Evolutionary conservation across 768 basidiomycete genomes (phyloP).

Genomic region (Russula griseocarnosa): DNA sequence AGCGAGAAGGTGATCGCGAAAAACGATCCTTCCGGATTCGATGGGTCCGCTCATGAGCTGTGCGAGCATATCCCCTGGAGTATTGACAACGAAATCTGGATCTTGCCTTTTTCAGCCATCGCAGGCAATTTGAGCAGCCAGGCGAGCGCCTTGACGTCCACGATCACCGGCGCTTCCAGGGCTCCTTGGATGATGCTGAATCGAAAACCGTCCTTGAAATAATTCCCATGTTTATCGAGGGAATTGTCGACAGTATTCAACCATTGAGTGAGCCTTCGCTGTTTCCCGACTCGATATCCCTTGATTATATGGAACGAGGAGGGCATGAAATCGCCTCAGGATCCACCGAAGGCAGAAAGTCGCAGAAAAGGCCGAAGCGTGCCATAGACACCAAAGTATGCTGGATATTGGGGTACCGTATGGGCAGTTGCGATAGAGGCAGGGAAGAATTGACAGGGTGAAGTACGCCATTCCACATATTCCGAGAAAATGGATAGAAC

Average conservation of each 20-base stretch:
- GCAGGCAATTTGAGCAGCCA: conserved; percentile 14
- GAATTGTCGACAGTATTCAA: not conserved
- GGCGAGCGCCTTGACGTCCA: conserved; percentile 8
- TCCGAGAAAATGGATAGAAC: conserved; percentile 8
- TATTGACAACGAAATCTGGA: conserved; percentile 5
- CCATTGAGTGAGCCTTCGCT: conserved; percentile 9
- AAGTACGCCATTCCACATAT: conserved; percentile 19
- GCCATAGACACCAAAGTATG: conserved; percentile 7
- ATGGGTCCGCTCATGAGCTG: conserved; percentile 11
- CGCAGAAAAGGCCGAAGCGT: not conserved
- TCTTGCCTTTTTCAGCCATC: conserved; percentile 9
- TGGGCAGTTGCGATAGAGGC: conserved; percentile 23
- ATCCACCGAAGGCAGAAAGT: conserved; percentile 5
- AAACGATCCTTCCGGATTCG: not conserved
- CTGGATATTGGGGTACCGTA: conserved; percentile 28
- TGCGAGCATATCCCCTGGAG: not conserved
- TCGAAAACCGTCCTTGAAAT: conserved; percentile 11
- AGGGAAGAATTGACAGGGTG: conserved; percentile 24
- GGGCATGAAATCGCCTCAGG: conserved; percentile 6
- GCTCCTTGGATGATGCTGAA: conserved; percentile 1
- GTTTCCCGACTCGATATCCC: not conserved
- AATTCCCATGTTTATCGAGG: not conserved
- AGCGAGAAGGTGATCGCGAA: conserved; percentile 12
- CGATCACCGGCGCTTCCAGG: not conserved
- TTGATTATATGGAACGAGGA: conserved; percentile 12